A percentile compares a stretch with the other conserved stretches of the same genome.
These are phyloP conservation scores for Fraxinus angustifolia DNA, from an alignment of 305 asterid species.

Conservation along the genomic window DNA sequence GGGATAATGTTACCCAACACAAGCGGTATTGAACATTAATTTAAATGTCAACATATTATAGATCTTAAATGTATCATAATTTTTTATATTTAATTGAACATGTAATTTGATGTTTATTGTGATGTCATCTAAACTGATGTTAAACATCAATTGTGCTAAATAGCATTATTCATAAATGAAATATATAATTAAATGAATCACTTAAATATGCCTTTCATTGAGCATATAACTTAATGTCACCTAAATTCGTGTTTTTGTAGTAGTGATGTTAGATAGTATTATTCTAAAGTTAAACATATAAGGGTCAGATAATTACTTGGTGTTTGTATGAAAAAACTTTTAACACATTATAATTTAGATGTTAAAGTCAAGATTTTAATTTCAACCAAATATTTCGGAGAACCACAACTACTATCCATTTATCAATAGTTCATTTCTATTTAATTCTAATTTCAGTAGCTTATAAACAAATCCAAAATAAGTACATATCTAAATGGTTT, in stretches of 20 bases:
- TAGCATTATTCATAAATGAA: not conserved
- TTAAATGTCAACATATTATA: not conserved
- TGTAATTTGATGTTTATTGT: not conserved
- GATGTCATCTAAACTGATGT: not conserved
- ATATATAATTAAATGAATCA: not conserved
- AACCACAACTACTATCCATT: not conserved
- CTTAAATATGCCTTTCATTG: not conserved
- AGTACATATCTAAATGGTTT: not conserved
- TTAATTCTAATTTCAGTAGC: not conserved
- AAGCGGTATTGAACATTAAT: not conserved
- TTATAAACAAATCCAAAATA: not conserved
- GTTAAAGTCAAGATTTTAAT: not conserved
- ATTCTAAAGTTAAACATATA: not conserved
- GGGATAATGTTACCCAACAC: not conserved
- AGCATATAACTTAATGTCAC: not conserved
- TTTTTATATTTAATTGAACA: not conserved
- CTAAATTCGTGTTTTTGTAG: not conserved
- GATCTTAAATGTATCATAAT: not conserved
- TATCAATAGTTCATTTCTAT: not conserved
- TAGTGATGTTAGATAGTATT: not conserved
- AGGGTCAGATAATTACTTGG: not conserved
- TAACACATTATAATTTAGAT: not conserved
- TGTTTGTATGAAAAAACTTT: not conserved
- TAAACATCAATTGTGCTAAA: not conserved
- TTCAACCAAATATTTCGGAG: not conserved